Percentiles rank a stretch among this genome's conserved stretches.
Evolutionary conservation across 2,329 filamentous ascomycete species (phyloP).

Genomic region (Diaporthe velutina): DNA sequence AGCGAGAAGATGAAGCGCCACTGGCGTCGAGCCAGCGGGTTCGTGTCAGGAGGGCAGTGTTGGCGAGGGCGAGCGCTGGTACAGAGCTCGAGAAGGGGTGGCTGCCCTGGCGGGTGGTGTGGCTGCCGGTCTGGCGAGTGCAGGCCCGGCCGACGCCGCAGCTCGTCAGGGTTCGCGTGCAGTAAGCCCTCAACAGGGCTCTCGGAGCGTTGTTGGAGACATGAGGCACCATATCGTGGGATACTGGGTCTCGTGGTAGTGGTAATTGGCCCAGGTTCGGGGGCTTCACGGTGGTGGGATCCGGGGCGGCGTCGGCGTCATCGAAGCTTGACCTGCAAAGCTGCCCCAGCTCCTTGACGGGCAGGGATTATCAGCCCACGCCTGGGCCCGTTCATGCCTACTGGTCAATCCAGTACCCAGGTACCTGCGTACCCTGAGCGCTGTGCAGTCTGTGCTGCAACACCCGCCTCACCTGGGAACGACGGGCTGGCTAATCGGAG

Average conservation of each 20-base stretch:
- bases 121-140: background rate
- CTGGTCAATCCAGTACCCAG: background rate
- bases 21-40: background rate
- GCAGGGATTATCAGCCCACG: conserved; percentile 22
- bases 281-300: background rate
- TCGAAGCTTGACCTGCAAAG: conserved; percentile 20
- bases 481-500: conserved; percentile 19
- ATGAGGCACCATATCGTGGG: conserved; percentile 37
- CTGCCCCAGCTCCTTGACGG: background rate
- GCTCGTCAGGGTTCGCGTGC: background rate
- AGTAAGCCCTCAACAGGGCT: conserved; percentile 23
- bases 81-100: conserved; percentile 19
- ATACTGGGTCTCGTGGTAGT: background rate
- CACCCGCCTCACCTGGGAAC: background rate
- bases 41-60: background rate
- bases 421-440: background rate
- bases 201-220: conserved; percentile 30
- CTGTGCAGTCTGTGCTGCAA: background rate
- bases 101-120: background rate
- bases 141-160: background rate
- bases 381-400: background rate
- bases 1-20: background rate
- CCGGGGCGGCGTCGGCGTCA: conserved; percentile 3
- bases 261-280: background rate
- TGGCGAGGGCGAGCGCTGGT: background rate